These are phyloP conservation scores for Castanea mollissima DNA, from an alignment of 306 rosid species.

Conservation along the genomic window DNA sequence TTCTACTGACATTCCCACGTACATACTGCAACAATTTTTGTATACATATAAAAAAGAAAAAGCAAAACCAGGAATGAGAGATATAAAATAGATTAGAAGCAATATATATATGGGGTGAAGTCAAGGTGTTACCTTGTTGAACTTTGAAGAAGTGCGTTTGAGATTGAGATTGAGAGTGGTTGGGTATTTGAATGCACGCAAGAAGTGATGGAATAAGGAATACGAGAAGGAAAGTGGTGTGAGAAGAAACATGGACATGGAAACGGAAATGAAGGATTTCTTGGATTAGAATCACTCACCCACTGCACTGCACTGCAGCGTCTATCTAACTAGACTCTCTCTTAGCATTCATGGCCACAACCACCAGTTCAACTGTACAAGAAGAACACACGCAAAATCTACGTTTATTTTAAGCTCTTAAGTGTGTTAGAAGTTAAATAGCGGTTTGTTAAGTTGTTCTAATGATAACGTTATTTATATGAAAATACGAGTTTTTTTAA, in stretches of 20 bases:
- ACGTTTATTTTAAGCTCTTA: too few species aligned
- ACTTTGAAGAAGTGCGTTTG: constrained; percentile 1
- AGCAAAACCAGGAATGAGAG: not conserved
- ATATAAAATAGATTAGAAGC: not conserved
- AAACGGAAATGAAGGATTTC: not conserved
- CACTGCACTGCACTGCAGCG: too few species aligned
- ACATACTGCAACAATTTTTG: constrained; percentile 32
- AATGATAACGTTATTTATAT: too few species aligned
- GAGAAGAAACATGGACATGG: constrained; percentile 12
- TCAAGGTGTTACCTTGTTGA: constrained; percentile 29
- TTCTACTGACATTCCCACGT: constrained; percentile 16
- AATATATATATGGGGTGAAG: not conserved
- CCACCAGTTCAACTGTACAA: too few species aligned
- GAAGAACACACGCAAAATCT: too few species aligned
- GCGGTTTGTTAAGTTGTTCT: too few species aligned
- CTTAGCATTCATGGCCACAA: too few species aligned
- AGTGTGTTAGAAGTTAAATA: too few species aligned
- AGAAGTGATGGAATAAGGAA: constrained; percentile 30
- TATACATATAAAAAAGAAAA: not conserved
- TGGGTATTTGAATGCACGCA: constrained; percentile 14
- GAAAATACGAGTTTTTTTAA: too few species aligned
- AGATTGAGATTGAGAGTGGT: not conserved
- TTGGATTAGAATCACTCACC: too few species aligned
- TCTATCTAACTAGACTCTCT: too few species aligned
- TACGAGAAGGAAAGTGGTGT: constrained; percentile 16